Evolutionary conservation across 2,329 filamentous ascomycete species (phyloP), one percentile per base, ranked within the genome.

Genomic region (Macrophomina tecta): DNA sequence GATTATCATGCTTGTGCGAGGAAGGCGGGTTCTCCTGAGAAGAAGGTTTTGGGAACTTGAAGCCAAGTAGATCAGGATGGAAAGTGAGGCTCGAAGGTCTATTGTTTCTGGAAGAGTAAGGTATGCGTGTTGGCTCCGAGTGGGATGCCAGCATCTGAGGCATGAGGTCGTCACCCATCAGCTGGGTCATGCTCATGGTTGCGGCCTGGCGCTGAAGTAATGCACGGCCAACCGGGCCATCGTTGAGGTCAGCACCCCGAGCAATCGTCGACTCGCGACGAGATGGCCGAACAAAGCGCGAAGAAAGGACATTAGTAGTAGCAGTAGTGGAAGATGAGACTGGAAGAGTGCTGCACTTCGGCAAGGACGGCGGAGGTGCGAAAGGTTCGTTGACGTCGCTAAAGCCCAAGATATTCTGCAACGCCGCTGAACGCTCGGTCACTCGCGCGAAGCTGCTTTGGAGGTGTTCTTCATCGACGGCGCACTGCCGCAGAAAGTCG

Each of bases 41-140:
- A 6, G 53, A 32, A 23, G 53, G 18, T 7, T 18, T 11, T 11
- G 53, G 53, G 16, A 56, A 56, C 5, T 9, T 56, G 53, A 42
- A 56, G 5, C 36, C 36, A 11, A 45, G 40, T 45, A 58, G 55
- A 36, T 45, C 38, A n/a, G 55, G 55, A 7, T 58, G 55, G 30
- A 18, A 45, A 9, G 18, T 45, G 18, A 36, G 55, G 28, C 12
- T 30, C 23, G 12, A 4, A 23, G 55, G 38, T 18, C 23, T 23
- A 23, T 23, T 23, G 23, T 23, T 23, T 23, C 23, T 23, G 23
- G 36, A 38, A 38, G 36, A 38, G 11, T 4, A 12, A 38, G 1
- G 36, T 8, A 38, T 12, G 36, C 6, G 2, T 38, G 36, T 7
- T 2, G 4, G 36, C 52, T n/a, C 11, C 5, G 9, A 28, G n/a